Percentiles rank a stretch among this genome's conserved stretches.
phyloP scores from a whole-genome alignment of 1,139 yeast genomes.

The Candida tunisiensis region DNA sequence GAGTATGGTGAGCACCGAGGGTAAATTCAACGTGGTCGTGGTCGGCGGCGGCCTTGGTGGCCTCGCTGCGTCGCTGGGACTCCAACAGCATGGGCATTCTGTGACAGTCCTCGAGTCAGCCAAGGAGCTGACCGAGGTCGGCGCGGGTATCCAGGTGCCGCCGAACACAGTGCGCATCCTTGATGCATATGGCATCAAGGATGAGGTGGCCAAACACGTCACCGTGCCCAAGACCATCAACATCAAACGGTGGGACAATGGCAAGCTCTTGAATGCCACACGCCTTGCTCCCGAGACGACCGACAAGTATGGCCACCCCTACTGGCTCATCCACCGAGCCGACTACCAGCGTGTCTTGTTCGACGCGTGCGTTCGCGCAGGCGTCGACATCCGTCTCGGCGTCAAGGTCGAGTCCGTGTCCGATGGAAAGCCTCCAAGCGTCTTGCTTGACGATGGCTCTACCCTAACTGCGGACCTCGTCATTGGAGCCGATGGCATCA shows the following conservation, averaged over 20 bases:
- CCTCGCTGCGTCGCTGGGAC: constrained; percentile 21
- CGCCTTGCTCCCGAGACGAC: constrained; percentile 5
- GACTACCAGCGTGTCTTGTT: background rate
- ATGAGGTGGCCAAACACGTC: constrained; percentile 10
- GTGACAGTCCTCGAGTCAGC: constrained; percentile 23
- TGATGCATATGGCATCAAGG: constrained; percentile 14
- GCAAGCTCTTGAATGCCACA: constrained; percentile 4
- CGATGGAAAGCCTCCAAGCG: constrained; percentile 13
- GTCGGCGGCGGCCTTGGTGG: constrained; percentile 28
- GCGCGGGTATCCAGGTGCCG: constrained; percentile 26
- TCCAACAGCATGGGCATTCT: constrained; percentile 20
- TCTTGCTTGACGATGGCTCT: constrained; percentile 14
- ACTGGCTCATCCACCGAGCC: constrained; percentile 2
- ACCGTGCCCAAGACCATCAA: constrained; percentile 13
- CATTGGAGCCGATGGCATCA: constrained; percentile 22
- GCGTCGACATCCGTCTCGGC: background rate
- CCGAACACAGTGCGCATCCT: constrained; percentile 19
- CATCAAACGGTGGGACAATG: constrained; percentile 5
- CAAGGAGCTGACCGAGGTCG: constrained; percentile 22
- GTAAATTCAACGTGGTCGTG: constrained; percentile 14
- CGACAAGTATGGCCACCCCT: constrained; percentile 7
- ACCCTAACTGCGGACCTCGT: constrained; percentile 15
- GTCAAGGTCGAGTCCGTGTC: background rate
- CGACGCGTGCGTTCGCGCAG: background rate
- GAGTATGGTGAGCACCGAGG: too few species aligned